Evolutionary conservation across 2,329 filamentous ascomycete genomes (phyloP), one percentile per base, ranked within the genome.

Genomic region (Botrytis fragariae): DNA sequence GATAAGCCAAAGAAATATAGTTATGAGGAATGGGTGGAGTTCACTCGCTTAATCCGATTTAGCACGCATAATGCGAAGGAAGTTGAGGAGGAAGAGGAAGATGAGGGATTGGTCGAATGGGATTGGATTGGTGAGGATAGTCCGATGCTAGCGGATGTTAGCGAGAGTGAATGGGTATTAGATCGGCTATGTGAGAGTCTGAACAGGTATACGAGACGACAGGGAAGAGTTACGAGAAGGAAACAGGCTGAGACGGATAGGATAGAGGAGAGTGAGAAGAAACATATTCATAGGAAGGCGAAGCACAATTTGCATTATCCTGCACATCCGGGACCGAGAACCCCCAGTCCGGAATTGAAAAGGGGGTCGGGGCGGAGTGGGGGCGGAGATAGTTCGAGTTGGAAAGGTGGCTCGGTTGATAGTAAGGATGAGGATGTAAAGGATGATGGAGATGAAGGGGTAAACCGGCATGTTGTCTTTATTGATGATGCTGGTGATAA

Each of bases 61-160:
- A 87, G 82, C 54, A 80, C 78, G 71, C 82, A 79, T 42, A 75
- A 76, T 12, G 73, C 79, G 4, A 76, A 80, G 10, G 79, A 80
- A 18, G 77, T 82, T 3, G 77, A 82, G 44, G 76, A 82, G 1
- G 84, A 87, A 12, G 87, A 88, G 73, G 86, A 88, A 32, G 84
- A 87, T n/a, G 86, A 88, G 42, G 89, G 87, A 0, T 78, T 90
- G 29, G 83, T 91, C 1, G 87, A 91, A 48, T 92, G 91, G 90
- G 91, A 93, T 78, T 93, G 91, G 91, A 89, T 93, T 72, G 90
- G 90, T 0, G 87, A 91, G 76, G 85, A 89, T 73, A 91, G 89
- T 77, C 91, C 91, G 0, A 88, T 93, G 86, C 83, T 92, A 78
- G 87, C 88, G 5, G 86, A 87, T 63, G 82, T 88, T 74, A 86